Percentiles rank a stretch among this genome's conserved stretches.
These are phyloP conservation scores for Fusarium verticillioides DNA, from an alignment of 2,329 filamentous ascomycete genomes.

Conservation along the genomic window DNA sequence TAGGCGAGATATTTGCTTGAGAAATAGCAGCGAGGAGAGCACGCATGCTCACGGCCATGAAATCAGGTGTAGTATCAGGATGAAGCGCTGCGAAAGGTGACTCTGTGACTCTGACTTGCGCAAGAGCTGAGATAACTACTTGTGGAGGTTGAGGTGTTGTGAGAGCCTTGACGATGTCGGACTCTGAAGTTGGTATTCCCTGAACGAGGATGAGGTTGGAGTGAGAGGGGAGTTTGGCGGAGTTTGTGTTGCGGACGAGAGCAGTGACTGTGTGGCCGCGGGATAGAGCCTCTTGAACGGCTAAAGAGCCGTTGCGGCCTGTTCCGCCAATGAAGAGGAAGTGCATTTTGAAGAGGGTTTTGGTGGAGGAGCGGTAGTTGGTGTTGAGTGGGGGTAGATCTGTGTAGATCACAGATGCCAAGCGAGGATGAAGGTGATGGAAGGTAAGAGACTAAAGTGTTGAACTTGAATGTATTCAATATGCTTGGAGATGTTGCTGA, in stretches of 20 bases:
- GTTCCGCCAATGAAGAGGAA: conserved; percentile 31
- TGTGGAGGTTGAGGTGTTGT: neutral
- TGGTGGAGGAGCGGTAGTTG: neutral
- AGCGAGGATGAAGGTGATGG: neutral
- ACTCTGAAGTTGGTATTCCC: conserved; percentile 15
- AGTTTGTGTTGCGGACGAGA: conserved; percentile 9
- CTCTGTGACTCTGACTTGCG: conserved; percentile 9
- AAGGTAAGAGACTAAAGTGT: too few species aligned
- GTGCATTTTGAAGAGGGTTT: conserved; percentile 4
- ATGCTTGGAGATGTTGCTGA: fast-evolving
- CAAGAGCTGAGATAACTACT: conserved; percentile 12
- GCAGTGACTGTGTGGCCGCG: conserved; percentile 20
- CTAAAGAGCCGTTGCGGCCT: conserved; percentile 29
- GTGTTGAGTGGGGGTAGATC: neutral
- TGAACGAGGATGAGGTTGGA: conserved; percentile 16
- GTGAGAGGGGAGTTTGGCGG: neutral
- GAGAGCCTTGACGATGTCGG: conserved; percentile 1
- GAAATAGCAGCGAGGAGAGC: neutral
- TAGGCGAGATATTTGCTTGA: neutral
- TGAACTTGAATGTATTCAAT: neutral
- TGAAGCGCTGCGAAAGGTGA: conserved; percentile 14
- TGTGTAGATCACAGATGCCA: neutral
- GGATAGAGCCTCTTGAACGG: conserved; percentile 12
- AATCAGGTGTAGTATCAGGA: conserved; percentile 20
- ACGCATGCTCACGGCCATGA: conserved; percentile 19